phyloP scores from a whole-genome alignment of 257 asterid genomes.

The Solanum infundibuliforme region DNA sequence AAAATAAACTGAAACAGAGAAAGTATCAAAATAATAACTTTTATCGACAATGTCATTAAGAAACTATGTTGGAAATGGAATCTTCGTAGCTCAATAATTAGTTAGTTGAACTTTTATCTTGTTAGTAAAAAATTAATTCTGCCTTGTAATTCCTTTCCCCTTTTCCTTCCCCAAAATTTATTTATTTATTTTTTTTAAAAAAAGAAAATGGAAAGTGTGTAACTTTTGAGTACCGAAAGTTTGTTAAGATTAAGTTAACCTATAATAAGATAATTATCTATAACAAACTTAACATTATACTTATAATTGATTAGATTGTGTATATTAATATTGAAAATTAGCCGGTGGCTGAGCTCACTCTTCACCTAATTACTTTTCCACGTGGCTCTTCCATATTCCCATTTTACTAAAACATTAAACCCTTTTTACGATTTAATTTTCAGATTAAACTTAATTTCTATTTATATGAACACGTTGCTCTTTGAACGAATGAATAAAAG shows the following conservation, averaged over 20 bases:
- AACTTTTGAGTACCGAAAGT: neutral
- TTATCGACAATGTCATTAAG: neutral
- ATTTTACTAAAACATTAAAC: neutral
- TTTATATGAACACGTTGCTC: neutral
- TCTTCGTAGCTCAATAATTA: too few species aligned
- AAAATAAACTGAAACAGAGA: too few species aligned
- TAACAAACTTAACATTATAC: neutral
- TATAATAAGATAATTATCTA: neutral
- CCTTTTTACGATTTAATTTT: neutral
- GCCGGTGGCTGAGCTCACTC: neutral
- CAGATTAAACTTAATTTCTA: neutral
- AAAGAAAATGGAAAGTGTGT: neutral
- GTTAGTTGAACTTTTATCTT: neutral
- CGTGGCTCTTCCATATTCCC: neutral
- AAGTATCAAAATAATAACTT: too few species aligned
- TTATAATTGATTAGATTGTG: neutral
- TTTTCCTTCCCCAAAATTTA: neutral
- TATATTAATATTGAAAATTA: neutral
- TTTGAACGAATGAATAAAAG: neutral
- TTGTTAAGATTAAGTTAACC: neutral
- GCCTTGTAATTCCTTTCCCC: neutral
- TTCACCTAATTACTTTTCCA: neutral
- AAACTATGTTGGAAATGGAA: too few species aligned
- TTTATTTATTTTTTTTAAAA: too few species aligned
- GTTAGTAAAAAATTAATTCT: too few species aligned